These are phyloP conservation scores for Podaxis carcinomalis DNA, from an alignment of 768 basidiomycete species.

Conservation along the genomic window DNA sequence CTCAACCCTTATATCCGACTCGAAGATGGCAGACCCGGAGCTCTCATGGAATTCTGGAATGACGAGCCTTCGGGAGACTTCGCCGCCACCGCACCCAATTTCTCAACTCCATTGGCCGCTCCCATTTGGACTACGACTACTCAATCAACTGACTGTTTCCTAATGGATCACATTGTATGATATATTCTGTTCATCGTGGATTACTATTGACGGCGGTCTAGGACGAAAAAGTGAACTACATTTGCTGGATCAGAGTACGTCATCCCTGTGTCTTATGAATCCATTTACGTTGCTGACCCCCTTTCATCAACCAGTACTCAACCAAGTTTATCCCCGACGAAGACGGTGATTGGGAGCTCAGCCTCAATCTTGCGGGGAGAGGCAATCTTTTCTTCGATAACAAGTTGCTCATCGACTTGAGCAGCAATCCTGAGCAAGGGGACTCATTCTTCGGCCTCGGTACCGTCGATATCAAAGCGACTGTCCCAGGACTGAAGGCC, in stretches of 20 bases:
- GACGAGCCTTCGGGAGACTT: slow-evolving; percentile 35
- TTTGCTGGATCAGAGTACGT: slow-evolving; percentile 38
- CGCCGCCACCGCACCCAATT: slow-evolving; percentile 23
- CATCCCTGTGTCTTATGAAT: not conserved
- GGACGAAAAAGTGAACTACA: slow-evolving; percentile 38
- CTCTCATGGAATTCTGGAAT: slow-evolving; percentile 42
- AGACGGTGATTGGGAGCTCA: slow-evolving; percentile 48
- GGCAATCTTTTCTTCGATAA: slow-evolving; percentile 51
- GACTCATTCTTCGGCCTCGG: slow-evolving; percentile 41
- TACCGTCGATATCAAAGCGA: slow-evolving; percentile 32
- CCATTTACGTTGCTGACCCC: not conserved
- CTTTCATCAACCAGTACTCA: slow-evolving; percentile 25
- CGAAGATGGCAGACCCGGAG: slow-evolving; percentile 32
- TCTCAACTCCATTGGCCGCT: slow-evolving; percentile 18
- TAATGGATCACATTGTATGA: slow-evolving; percentile 40
- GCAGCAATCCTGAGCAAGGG: slow-evolving; percentile 31
- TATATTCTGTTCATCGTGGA: not conserved
- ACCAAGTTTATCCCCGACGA: slow-evolving; percentile 47
- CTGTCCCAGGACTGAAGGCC: slow-evolving; percentile 35
- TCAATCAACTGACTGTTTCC: slow-evolving; percentile 27
- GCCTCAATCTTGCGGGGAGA: slow-evolving; percentile 36
- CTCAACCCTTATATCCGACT: slow-evolving; percentile 43
- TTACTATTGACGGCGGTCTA: slow-evolving; percentile 8
- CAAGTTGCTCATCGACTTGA: slow-evolving; percentile 41
- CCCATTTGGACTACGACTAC: slow-evolving; percentile 36